Conservation (phyloP, 202 grass and related monocot genomes). For the Eragrostis tef region DNA sequence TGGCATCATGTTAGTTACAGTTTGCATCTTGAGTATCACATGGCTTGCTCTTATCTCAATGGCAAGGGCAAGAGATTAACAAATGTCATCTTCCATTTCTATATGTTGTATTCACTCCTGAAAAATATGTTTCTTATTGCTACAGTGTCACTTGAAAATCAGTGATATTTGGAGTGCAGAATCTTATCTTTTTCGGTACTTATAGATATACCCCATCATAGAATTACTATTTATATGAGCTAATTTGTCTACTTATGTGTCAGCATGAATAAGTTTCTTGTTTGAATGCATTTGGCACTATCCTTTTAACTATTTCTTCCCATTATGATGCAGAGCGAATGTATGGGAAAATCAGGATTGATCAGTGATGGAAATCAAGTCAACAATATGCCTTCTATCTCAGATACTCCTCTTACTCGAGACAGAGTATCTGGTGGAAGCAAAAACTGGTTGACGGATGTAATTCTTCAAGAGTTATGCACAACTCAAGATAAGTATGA, state of each 20-base stretch:
- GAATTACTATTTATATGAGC: not conserved
- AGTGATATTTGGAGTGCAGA: no score
- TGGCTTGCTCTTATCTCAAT: not conserved
- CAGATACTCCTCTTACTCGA: constrained; percentile 34
- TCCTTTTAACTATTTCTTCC: constrained; percentile 28
- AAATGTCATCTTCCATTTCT: no score
- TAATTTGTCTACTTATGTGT: not conserved
- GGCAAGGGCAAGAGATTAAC: no score
- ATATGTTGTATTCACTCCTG: no score
- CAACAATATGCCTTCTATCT: constrained; percentile 33
- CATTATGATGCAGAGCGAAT: constrained; percentile 48
- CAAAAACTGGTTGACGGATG: constrained; percentile 41
- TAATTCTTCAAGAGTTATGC: constrained; percentile 33
- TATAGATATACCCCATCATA: no score
- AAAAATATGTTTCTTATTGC: no score
- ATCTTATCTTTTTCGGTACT: no score
- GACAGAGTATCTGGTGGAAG: constrained; percentile 37
- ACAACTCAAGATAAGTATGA: constrained; percentile 38
- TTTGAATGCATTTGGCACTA: not conserved
- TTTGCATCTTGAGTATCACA: not conserved
- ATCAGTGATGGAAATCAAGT: constrained; percentile 24
- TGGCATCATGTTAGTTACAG: not conserved
- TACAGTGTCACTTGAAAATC: no score
- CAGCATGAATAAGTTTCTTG: not conserved
- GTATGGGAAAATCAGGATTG: constrained; percentile 45